phyloP scores from a whole-genome alignment of 208 protist species.

The Trypanosoma avium region DNA sequence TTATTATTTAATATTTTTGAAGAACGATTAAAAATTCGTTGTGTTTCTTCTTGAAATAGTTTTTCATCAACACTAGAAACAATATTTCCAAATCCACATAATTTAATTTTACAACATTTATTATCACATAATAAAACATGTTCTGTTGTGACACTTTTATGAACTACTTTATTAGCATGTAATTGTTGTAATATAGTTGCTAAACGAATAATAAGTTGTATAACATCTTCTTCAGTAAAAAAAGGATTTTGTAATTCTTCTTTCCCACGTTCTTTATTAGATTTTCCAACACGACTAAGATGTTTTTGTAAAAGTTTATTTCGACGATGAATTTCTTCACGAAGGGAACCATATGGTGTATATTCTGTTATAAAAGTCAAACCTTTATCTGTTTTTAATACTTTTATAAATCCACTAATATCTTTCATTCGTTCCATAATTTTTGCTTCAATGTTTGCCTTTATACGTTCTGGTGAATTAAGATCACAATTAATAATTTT shows the following conservation, averaged over 20 bases:
- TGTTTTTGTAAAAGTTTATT: neutral
- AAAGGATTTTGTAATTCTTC: neutral
- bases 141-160: neutral
- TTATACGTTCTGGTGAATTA: neutral
- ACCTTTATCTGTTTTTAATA: neutral
- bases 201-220: neutral
- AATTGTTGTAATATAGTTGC: neutral
- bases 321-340: neutral
- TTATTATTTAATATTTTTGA: too few relatives aligned
- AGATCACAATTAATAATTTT: neutral
- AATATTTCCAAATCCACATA: constrained; percentile 6
- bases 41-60: neutral
- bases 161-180: neutral
- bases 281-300: neutral
- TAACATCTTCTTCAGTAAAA: neutral
- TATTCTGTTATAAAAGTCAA: neutral
- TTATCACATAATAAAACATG: constrained; percentile 1
- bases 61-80: neutral
- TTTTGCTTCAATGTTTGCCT: neutral
- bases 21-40: too few relatives aligned
- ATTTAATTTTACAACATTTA: neutral
- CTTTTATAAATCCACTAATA: neutral
- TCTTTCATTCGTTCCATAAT: neutral
- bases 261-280: neutral
- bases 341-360: neutral